Percentiles rank a stretch among this genome's conserved stretches.
phyloP scores from a whole-genome alignment of 1,284 basidiomycete genomes.

The Moesziomyces antarcticus region DNA sequence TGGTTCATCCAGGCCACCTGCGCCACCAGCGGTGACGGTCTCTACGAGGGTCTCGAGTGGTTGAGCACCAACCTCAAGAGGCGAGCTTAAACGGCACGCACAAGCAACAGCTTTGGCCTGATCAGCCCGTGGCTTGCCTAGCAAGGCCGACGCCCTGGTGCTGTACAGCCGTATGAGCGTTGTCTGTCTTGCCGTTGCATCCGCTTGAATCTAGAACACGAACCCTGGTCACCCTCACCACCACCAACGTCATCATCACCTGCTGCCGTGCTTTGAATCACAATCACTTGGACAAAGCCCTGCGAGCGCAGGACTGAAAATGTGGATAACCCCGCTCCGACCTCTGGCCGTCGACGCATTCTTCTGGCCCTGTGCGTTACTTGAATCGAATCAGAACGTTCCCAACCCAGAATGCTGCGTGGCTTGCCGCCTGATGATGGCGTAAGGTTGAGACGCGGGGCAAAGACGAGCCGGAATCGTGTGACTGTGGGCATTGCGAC shows the following conservation, averaged over 20 bases:
- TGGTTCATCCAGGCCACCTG: constrained; percentile 98
- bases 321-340: constrained; percentile 34
- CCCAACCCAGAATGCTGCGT: constrained; percentile 1
- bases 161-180: neutral
- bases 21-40: constrained; percentile 97
- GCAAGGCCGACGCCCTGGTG: neutral
- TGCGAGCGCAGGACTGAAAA: constrained; percentile 43
- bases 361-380: constrained; percentile 22
- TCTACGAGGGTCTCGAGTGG: constrained; percentile 85
- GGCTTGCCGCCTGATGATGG: too few species aligned
- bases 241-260: constrained; percentile 15
- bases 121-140: neutral
- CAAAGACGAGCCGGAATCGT: too few species aligned
- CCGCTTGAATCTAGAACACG: constrained; percentile 26
- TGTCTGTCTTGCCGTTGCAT: constrained; percentile 1
- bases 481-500: too few species aligned
- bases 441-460: too few species aligned
- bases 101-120: neutral
- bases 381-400: constrained; percentile 40
- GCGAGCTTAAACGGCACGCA: constrained; percentile 73
- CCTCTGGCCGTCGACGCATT: constrained; percentile 5
- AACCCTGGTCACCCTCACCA: neutral
- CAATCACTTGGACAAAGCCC: constrained; percentile 18
- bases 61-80: constrained; percentile 88
- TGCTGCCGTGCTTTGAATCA: constrained; percentile 28